Base-by-base conservation (phyloP, 2,329 filamentous ascomycete species). In the Sarocladiaceae sp. region DNA sequence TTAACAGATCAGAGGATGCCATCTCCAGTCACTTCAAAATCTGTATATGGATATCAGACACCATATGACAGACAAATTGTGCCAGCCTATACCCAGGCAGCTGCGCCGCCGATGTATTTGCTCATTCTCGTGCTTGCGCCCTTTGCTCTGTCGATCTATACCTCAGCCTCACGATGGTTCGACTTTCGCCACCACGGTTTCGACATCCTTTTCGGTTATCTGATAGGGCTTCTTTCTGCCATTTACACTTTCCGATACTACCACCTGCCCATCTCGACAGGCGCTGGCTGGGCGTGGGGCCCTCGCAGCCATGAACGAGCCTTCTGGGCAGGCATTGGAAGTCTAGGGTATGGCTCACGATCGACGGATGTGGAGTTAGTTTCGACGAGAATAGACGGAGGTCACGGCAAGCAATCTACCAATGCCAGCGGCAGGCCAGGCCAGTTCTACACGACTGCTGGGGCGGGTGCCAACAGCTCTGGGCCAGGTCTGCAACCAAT, bases 141-240 rank as follows among this genome's bases (percentile, higher is more conserved):
- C 2, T 80, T 91, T 57, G 86, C 84, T 53, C 73, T 81, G 1
- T 87, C 91, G 4, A 80, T 91, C 56, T 96, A 91, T 71, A 87
- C 97, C 56, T 79, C 86, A 15, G 82, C 85, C 25, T 93, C 90
- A 1, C 87, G 93, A 11, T 97, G 87, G 80, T 91, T 86, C 54
- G 86, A 97, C 67, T 95, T 86, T 71, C 84, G 89, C 36, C 93
- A 97, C 67, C 88, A 93, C 65, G 91, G 86, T n/a, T 93, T 96
- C 65, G 93, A 97, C 58, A 88, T 97, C 58, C 71, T 97, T 2
- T 90, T 88, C 56, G 93, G 93, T n/a, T 87, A 86, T 52, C 58
- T 88, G 11, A 87, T 97, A 55, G 93, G 93, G 7, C 78, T 86
- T 13, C 69, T 84, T 39, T 81, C 81, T 33, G 81, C 88, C 18